Evolutionary conservation across 1,284 basidiomycete genomes (phyloP).

Genomic region (Blastosporella zonata): DNA sequence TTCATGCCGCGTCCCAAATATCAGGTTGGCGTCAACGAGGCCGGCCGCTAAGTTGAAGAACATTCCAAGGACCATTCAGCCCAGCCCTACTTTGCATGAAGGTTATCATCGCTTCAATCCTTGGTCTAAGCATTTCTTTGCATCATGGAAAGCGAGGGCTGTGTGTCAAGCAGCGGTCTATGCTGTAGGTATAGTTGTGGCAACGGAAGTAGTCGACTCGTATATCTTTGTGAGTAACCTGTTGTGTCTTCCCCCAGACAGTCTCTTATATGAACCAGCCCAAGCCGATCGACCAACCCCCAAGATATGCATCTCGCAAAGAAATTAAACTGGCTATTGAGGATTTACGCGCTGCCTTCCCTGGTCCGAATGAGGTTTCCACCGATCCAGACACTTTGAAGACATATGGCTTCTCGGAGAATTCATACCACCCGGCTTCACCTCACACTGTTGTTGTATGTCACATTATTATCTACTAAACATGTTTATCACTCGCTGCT

Average conservation of each 20-base stretch:
- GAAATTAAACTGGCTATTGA: conserved; percentile 53
- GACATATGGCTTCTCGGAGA: conserved; percentile 62
- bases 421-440: conserved; percentile 65
- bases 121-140: conserved; percentile 36
- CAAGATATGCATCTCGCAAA: conserved; percentile 42
- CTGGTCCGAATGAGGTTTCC: conserved; percentile 41
- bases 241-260: not conserved
- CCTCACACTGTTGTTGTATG: conserved; percentile 64
- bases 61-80: too few species aligned
- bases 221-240: conserved; percentile 27
- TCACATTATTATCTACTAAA: conserved; percentile 46
- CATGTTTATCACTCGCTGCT: conserved; percentile 29
- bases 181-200: conserved; percentile 31
- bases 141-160: conserved; percentile 28
- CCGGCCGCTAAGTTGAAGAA: not conserved
- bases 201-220: conserved; percentile 26
- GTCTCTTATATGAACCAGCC: conserved; percentile 12
- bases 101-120: conserved; percentile 30
- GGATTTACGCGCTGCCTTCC: conserved; percentile 48
- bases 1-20: not conserved
- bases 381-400: conserved; percentile 49
- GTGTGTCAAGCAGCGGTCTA: conserved; percentile 33
- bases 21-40: not conserved
- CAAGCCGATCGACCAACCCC: conserved; percentile 10
- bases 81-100: not conserved